Base-by-base conservation (phyloP, 2,329 filamentous ascomycete species). In the Endothia cerciana region DNA sequence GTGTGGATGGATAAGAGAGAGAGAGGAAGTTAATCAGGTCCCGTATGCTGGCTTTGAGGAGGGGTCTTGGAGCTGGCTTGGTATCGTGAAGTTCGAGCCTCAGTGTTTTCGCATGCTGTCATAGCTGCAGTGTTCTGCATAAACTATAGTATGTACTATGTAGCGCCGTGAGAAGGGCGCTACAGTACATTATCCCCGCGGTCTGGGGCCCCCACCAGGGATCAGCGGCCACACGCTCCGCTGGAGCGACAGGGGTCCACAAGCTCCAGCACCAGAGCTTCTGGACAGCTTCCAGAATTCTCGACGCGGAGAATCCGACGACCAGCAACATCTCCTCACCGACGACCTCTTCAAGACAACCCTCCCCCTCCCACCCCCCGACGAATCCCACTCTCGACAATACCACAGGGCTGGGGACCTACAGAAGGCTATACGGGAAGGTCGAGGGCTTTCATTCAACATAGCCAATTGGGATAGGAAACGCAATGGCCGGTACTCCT, bases 401-500 rank as follows among this genome's bases (percentile, higher is more conserved):
- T 19, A 36, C 8, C 13, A 25, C 19, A 30, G n/a, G 40, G 38
- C 28, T 63, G n/a, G 19, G 25, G 28, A 55, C 22, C 1, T 17
- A 55, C 51, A 61, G 15, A n/a, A 49, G 25, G 13, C 28, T 36
- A 7, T 15, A 45, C 1, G 47, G 4, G 10, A n/a, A 15, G 10
- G 25, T 25, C 38, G 28, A 30, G 17, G 17, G 5, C 11, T 25
- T 33, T 25, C 25, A 45, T 36, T 4, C 10, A 30, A 10, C 17
- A 10, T 40, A 41, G 36, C 19, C 15, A 53, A 43, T 43, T 36
- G n/a, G 19, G 51, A 11, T 47, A 59, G 36, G 49, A 38, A 30
- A 25, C 60, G 36, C 69, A 74, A 87, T 87, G 83, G 81, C 81
- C 72, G 79, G 79, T 30, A 67, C 67, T 66, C 74, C 80, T 62